Conservation (phyloP, 257 asterid genomes). For the Verbascum thapsus region DNA sequence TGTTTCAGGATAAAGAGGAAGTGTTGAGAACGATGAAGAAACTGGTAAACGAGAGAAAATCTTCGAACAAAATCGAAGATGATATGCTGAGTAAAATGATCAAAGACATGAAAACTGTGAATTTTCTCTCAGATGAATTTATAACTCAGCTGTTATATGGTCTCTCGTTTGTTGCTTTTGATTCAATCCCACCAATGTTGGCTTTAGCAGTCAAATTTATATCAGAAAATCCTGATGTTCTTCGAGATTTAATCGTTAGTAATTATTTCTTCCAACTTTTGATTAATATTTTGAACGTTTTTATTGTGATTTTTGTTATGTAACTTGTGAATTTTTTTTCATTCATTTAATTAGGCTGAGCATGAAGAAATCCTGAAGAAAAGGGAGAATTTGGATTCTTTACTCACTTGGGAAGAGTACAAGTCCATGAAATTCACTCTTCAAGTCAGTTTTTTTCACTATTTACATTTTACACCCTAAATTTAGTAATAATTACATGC, state of each 20-base stretch:
- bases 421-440: slow-evolving; percentile 45
- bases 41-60: slow-evolving; percentile 5
- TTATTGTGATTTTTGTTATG: not conserved
- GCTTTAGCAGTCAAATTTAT: slow-evolving; percentile 29
- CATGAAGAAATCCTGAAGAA: slow-evolving; percentile 33
- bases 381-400: slow-evolving; percentile 21
- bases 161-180: slow-evolving; percentile 8
- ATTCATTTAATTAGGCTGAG: slow-evolving; percentile 31
- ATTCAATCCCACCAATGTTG: slow-evolving; percentile 18
- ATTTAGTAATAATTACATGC: too few relatives aligned
- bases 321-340: not conserved
- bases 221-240: slow-evolving; percentile 29
- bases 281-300: too few relatives aligned
- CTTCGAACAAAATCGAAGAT: not conserved
- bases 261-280: not conserved
- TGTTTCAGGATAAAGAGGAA: slow-evolving; percentile 26
- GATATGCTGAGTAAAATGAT: slow-evolving; percentile 27
- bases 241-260: slow-evolving; percentile 26
- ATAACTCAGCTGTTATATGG: slow-evolving; percentile 16
- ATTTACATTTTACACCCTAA: too few relatives aligned
- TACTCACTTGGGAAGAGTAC: slow-evolving; percentile 33
- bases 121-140: slow-evolving; percentile 29
- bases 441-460: slow-evolving; percentile 8
- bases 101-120: slow-evolving; percentile 20
- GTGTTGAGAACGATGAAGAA: not conserved